Evolutionary conservation across 805 yeast genomes (phyloP), one percentile per base, ranked within the genome.

Genomic region (Brettanomyces naardenensis): DNA sequence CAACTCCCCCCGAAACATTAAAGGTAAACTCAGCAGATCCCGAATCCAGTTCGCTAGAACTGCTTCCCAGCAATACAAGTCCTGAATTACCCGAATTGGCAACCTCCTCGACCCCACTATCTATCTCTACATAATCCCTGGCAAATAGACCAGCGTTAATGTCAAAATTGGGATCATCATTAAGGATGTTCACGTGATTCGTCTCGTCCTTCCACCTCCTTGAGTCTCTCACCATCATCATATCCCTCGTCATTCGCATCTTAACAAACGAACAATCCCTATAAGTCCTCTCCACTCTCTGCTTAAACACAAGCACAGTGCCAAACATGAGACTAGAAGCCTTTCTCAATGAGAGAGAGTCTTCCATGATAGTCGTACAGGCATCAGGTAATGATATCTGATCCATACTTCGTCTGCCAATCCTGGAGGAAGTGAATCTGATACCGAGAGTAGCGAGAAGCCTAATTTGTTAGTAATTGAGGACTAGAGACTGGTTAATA

Each of bases 321-420:
- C 81, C 81, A 45, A 68, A 64, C 39, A 75, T 48, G 7, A 75
- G 51, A 35, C 54, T 65, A 0, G 78, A 68, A 0, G 62, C 52
- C 14, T 63, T 54, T 31, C 76, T 51, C 28, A 63, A 41, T 1
- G 62, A 45, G 14, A 51, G 23, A 3, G 46, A 36, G 10, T 54
- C 47, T 13, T 44, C 35, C 3, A 41, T 36, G 10, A 65, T 54
- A 5, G 51, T 46, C 3, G 46, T 42, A 47, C 79, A 73, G 3
- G 65, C 55, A 2, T 51, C 45, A 2, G 76, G 71, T 18, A 75
- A 67, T 1, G 70, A 62, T 2, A 63, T 44, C 4, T 54, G 50
- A 10, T 54, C 46, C n/a, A 66, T 56, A 14, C 56, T 60, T 34
- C 49, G 58, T 33, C 54, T 57, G 3, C 56, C 41, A 2, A 52